phyloP scores from a whole-genome alignment of 768 basidiomycete species.

The Butyriboletus loyo region DNA sequence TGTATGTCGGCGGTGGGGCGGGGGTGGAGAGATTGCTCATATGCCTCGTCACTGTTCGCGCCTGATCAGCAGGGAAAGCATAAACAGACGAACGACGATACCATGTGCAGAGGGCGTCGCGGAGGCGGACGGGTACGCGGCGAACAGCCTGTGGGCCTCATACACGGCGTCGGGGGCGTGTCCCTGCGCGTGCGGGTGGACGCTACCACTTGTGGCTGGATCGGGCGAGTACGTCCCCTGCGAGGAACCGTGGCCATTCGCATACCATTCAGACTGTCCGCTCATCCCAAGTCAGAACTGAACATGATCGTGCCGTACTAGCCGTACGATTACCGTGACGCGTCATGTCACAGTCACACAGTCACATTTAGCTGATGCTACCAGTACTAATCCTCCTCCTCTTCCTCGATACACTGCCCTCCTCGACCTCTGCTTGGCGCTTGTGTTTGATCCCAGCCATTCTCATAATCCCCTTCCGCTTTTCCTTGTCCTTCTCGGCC shows the following conservation, averaged over 20 bases:
- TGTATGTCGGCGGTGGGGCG: slow-evolving; percentile 60
- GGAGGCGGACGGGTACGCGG: slow-evolving; percentile 71
- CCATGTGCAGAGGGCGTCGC: slow-evolving; percentile 77
- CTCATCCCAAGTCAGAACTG: slow-evolving; percentile 20
- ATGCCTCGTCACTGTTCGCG: slow-evolving; percentile 60
- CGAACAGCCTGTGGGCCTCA: slow-evolving; percentile 63
- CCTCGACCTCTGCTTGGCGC: slow-evolving; percentile 57
- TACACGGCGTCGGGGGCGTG: slow-evolving; percentile 51
- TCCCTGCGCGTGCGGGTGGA: slow-evolving; percentile 10
- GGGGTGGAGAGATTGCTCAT: slow-evolving; percentile 56
- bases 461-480: slow-evolving; percentile 74
- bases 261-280: slow-evolving; percentile 24
- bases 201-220: background rate
- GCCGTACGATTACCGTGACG: slow-evolving; percentile 12
- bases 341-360: slow-evolving; percentile 18
- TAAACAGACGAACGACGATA: slow-evolving; percentile 25
- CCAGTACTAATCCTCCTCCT: slow-evolving; percentile 47
- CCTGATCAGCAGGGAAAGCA: slow-evolving; percentile 17
- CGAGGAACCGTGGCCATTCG: slow-evolving; percentile 17
- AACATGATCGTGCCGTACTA: background rate
- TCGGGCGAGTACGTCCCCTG: slow-evolving; percentile 15
- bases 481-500: slow-evolving; percentile 70
- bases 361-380: slow-evolving; percentile 4
- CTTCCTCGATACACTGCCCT: slow-evolving; percentile 51
- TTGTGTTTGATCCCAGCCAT: slow-evolving; percentile 68